phyloP scores from a whole-genome alignment of 2,329 filamentous ascomycete genomes.

The Aureobasidium sp. region DNA sequence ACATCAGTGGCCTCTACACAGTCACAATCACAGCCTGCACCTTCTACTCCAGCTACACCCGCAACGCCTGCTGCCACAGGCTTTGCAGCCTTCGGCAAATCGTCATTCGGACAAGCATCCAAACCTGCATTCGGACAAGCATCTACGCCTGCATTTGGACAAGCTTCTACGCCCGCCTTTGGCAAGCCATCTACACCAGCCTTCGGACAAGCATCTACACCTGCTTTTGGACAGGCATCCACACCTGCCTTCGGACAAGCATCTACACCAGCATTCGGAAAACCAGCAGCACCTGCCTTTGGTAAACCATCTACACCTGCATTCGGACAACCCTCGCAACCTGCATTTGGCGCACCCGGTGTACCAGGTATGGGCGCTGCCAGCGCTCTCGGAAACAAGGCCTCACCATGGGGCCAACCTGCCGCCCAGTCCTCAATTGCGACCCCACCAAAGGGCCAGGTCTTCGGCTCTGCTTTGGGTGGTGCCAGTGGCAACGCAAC shows the following conservation, averaged over 20 bases:
- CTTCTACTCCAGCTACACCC: conserved; percentile 3
- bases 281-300: neutral
- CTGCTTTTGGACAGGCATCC: conserved; percentile 2
- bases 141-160: neutral
- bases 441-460: conserved; percentile 9
- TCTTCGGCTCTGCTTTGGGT: conserved; percentile 19
- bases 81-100: conserved; percentile 20
- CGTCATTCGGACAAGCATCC: no score
- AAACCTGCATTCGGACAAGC: conserved; percentile 13
- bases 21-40: neutral
- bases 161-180: conserved; percentile 11
- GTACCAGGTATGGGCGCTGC: no score
- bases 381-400: conserved; percentile 19
- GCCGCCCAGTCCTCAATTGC: conserved; percentile 5
- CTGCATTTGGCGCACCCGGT: conserved; percentile 8
- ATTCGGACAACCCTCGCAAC: neutral
- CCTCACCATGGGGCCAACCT: conserved; percentile 22
- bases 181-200: conserved; percentile 1
- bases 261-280: conserved; percentile 12
- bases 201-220: conserved; percentile 11
- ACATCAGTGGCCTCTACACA: conserved; percentile 22
- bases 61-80: conserved; percentile 5
- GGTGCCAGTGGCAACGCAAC: conserved; percentile 10
- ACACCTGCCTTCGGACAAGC: conserved; percentile 11
- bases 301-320: neutral